These are phyloP conservation scores for Terfezia claveryi DNA, from an alignment of 495 filamentous ascomycete species.

Conservation along the genomic window DNA sequence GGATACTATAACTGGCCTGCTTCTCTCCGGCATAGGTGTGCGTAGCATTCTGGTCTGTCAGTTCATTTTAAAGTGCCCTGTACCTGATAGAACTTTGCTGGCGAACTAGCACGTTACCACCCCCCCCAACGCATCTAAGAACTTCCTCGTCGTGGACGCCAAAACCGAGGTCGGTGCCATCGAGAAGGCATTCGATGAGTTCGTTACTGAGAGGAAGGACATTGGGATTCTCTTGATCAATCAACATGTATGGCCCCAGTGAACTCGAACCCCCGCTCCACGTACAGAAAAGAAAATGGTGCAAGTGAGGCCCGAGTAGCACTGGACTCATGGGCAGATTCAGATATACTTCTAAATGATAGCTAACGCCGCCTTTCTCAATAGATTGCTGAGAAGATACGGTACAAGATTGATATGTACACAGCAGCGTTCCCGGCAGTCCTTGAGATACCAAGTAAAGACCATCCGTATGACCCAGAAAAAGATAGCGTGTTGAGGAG, in stretches of 20 bases:
- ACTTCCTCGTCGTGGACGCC: constrained; percentile 85
- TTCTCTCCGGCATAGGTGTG: constrained; percentile 90
- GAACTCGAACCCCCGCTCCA: not conserved
- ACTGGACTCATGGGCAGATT: too few relatives aligned
- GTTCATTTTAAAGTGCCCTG: constrained; percentile 7
- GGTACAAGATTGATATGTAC: constrained; percentile 52
- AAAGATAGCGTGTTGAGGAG: constrained; percentile 93
- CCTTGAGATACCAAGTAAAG: constrained; percentile 95
- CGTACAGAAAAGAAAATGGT: not conserved
- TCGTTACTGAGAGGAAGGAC: constrained; percentile 74
- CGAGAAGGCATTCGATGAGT: constrained; percentile 75
- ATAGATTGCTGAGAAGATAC: constrained; percentile 83
- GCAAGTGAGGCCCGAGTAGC: too few relatives aligned
- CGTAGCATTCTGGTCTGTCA: constrained; percentile 13
- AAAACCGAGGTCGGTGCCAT: constrained; percentile 79
- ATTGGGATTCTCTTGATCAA: constrained; percentile 94
- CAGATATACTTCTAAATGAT: not conserved
- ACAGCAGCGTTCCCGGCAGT: constrained; percentile 53
- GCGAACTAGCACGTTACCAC: constrained; percentile 44
- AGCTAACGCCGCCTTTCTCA: too few relatives aligned
- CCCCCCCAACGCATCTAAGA: constrained; percentile 71
- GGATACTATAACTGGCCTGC: constrained; percentile 86
- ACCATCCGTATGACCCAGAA: constrained; percentile 96
- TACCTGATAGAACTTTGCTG: constrained; percentile 14
- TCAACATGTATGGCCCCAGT: constrained; percentile 53